Conservation (phyloP, 2,329 filamentous ascomycete species). For the Trichoderma guizhouense region DNA sequence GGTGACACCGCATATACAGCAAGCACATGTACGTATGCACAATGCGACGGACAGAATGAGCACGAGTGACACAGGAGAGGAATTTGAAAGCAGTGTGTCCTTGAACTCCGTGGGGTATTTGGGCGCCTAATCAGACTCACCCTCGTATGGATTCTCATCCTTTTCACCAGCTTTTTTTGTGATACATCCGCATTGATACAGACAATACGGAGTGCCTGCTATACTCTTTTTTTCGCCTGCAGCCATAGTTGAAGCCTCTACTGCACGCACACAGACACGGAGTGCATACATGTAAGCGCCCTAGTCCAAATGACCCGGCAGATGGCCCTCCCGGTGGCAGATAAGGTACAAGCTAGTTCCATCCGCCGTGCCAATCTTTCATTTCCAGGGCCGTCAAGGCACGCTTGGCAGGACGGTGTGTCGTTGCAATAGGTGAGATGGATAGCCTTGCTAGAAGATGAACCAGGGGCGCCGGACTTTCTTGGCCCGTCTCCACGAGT, state of each 20-base stretch:
- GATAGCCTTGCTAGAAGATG: neutral
- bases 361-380: neutral
- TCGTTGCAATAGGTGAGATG: neutral
- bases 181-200: neutral
- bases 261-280: neutral
- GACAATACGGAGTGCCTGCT: neutral
- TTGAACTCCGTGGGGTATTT: neutral
- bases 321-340: slow-evolving; percentile 3
- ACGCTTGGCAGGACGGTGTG: neutral
- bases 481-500: neutral
- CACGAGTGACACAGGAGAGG: neutral
- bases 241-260: neutral
- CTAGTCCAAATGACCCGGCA: neutral
- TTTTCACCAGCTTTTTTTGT: neutral
- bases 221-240: neutral
- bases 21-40: neutral
- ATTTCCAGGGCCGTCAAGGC: neutral
- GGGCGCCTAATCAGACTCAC: neutral
- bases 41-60: neutral
- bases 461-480: neutral
- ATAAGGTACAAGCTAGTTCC: neutral
- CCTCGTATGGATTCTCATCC: neutral
- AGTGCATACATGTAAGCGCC: neutral
- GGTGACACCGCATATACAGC: neutral
- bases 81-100: neutral